A percentile compares a stretch with the other conserved stretches of the same genome.
These are phyloP conservation scores for Diplogelasinospora grovesii DNA, from an alignment of 495 filamentous ascomycete genomes.

Conservation along the genomic window DNA sequence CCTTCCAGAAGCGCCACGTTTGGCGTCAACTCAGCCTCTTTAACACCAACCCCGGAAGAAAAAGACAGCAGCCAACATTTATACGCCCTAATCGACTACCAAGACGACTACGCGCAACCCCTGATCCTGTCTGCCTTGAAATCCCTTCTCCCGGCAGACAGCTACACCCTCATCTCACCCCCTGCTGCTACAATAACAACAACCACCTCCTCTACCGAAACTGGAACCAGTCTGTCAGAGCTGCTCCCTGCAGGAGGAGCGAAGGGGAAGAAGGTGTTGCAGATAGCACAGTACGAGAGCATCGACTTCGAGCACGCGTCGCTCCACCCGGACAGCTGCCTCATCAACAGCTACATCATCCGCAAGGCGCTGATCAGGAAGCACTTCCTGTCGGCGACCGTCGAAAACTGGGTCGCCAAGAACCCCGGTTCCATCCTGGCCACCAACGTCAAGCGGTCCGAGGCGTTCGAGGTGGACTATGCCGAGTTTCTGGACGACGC, in stretches of 20 bases:
- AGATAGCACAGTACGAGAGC: constrained; percentile 80
- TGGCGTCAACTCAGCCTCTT: too few relatives aligned
- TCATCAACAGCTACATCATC: constrained; percentile 81
- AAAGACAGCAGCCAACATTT: constrained; percentile 21
- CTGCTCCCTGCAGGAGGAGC: constrained; percentile 26
- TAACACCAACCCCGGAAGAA: background rate
- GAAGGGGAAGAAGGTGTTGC: constrained; percentile 49
- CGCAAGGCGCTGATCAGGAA: constrained; percentile 97
- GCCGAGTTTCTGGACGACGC: constrained; percentile 95
- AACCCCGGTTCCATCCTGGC: constrained; percentile 62
- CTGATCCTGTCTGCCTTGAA: constrained; percentile 68
- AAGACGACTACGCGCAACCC: constrained; percentile 78
- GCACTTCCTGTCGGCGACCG: constrained; percentile 78
- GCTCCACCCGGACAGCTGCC: constrained; percentile 48
- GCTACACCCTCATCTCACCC: constrained; percentile 25
- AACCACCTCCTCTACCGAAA: too few relatives aligned
- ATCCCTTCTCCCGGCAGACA: constrained; percentile 46
- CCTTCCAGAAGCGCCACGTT: too few relatives aligned
- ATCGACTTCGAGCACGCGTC: constrained; percentile 73
- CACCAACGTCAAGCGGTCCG: constrained; percentile 62
- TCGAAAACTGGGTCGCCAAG: constrained; percentile 75
- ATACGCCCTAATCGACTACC: constrained; percentile 75
- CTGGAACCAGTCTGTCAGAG: too few relatives aligned
- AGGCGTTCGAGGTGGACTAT: constrained; percentile 90
- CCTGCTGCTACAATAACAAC: constrained; percentile 13